Evolutionary conservation across 139 green algal genomes (phyloP).

Genomic region (Trebouxia sp.): DNA sequence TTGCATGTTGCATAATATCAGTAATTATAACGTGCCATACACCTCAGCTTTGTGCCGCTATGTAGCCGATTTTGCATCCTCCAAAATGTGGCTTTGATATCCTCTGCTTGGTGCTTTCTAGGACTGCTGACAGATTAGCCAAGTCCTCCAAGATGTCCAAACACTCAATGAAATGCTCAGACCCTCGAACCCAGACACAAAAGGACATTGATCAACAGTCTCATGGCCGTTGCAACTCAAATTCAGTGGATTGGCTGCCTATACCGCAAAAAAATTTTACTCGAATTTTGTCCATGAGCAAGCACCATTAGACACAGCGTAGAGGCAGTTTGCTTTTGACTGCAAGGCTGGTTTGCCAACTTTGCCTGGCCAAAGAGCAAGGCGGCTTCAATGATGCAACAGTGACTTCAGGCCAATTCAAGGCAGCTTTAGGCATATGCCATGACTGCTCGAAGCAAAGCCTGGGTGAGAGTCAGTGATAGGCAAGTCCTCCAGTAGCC

Average conservation of each 20-base stretch:
- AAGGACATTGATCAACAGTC: slow-evolving; percentile 8
- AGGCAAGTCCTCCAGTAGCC: background rate
- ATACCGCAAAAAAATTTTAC: background rate
- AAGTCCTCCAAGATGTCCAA: no score
- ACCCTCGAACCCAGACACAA: background rate
- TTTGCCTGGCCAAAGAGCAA: background rate
- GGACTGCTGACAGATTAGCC: no score
- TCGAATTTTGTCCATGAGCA: background rate
- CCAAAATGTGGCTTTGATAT: no score
- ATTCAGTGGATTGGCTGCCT: background rate
- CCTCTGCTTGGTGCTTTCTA: no score
- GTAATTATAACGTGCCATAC: no score
- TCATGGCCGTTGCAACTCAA: slow-evolving; percentile 14
- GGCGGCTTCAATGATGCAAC: background rate
- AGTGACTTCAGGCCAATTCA: background rate
- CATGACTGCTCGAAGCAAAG: background rate
- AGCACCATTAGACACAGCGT: slow-evolving; percentile 20
- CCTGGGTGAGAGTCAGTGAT: background rate
- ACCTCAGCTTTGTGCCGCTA: no score
- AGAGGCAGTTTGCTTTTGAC: slow-evolving; percentile 18
- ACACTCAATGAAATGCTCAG: no score
- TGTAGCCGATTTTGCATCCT: no score
- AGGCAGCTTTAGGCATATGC: slow-evolving; percentile 5
- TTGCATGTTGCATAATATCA: no score
- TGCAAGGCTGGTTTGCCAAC: slow-evolving; percentile 23